Base-by-base conservation (phyloP, 257 asterid species). In the Lithospermum erythrorhizon region DNA sequence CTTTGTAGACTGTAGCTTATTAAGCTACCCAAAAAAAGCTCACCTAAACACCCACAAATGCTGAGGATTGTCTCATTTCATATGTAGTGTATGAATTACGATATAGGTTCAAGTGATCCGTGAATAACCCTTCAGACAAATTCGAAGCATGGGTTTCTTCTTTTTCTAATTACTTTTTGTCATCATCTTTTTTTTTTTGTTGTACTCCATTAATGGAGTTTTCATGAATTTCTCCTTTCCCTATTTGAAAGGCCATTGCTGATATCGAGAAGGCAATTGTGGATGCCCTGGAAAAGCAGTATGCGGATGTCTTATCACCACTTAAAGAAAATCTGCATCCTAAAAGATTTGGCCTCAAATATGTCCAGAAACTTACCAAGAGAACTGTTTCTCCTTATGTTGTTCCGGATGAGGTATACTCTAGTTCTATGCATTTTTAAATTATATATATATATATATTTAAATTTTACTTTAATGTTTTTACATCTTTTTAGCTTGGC, bases 251-350 rank as follows among this genome's bases (percentile, higher is more conserved):
- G 85, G 85, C 82, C 70, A 74, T 79, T 65, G 85, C 82, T 19
- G 85, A 79, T 77, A 41, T 73, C 30, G 85, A 79, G 76, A 79
- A 79, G 66, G 85, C 85, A 48, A 73, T 70, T 53, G 65, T 79
- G 53, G 85, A 79, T 32, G 74, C 85, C 59, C 62, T 79, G 5
- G 85, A 79, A 61, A 79, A 68, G 75, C 85, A 79, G 37, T 79
- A 79, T 79, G 80, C 85, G 32, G 85, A 79, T 55, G 85, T 79
- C 55, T 72, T 79, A 57, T 24, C 79, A 5, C 85, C 82, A 1
- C 63, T 79, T 20, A 79, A 76, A 65, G 85, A 76, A 60, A 79
- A 73, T 30, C 59, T 74, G 57, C 62, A 67, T 49, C 80, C 82
- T 19, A 76, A 71, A 70, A 79, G 69, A 66, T 79, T 76, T 63